Evolutionary conservation across 148 eudicot species (phyloP).

Genomic region (Silene latifolia): DNA sequence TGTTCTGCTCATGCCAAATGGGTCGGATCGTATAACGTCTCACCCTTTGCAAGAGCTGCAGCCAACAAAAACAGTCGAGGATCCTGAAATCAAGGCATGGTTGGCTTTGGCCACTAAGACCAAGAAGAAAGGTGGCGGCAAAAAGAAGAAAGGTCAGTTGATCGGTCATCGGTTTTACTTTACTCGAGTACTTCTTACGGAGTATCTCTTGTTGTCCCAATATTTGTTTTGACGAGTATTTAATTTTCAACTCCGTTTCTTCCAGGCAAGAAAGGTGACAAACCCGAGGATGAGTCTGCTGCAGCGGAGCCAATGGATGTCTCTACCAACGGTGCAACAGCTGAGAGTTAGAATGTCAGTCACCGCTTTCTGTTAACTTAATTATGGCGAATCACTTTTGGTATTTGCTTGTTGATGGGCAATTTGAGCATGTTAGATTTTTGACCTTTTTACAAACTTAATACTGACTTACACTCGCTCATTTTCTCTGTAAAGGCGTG

Average conservation of each 20-base stretch:
- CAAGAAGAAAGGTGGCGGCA: slow-evolving; percentile 98
- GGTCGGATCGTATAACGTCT: slow-evolving; percentile 84
- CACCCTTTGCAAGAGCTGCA: slow-evolving; percentile 81
- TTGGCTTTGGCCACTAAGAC: slow-evolving; percentile 69
- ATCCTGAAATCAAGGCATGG: slow-evolving; percentile 95
- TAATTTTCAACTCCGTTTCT: background rate
- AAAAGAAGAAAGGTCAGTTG: slow-evolving; percentile 86
- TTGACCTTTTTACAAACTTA: slow-evolving; percentile 15
- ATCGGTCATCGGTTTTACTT: background rate
- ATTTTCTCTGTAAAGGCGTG: slow-evolving; percentile 21
- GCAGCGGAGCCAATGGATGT: slow-evolving; percentile 46
- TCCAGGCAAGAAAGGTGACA: slow-evolving; percentile 58
- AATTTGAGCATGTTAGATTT: slow-evolving; percentile 23
- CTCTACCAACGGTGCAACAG: slow-evolving; percentile 35
- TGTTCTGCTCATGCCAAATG: slow-evolving; percentile 96
- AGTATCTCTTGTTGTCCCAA: too few species aligned
- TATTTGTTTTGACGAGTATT: background rate
- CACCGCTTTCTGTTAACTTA: background rate
- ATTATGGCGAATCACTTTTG: slow-evolving; percentile 19
- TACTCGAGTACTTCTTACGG: too few species aligned
- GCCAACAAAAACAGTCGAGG: slow-evolving; percentile 69
- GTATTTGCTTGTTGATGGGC: slow-evolving; percentile 27
- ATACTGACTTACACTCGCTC: background rate
- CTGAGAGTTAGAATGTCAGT: slow-evolving; percentile 21
- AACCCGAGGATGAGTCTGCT: slow-evolving; percentile 33